Evolutionary conservation across 1,284 basidiomycete species (phyloP).

Genomic region (Takashimella tepidaria): DNA sequence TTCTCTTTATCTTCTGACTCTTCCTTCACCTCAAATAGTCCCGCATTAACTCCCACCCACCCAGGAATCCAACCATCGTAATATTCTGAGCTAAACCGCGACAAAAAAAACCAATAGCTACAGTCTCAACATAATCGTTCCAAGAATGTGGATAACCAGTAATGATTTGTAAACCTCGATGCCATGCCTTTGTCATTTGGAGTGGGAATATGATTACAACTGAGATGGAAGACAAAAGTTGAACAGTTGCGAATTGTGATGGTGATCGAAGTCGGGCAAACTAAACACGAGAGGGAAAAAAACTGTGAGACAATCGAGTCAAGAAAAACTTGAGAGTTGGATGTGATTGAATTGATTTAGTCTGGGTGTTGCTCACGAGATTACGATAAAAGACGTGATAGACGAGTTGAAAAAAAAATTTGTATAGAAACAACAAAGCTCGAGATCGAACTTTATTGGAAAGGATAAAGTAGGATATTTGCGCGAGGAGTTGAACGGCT

Average conservation of each 20-base stretch:
- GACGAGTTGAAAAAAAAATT: constrained; percentile 49
- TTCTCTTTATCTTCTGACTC: not conserved
- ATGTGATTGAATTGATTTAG: too few relatives aligned
- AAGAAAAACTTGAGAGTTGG: too few relatives aligned
- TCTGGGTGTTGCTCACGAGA: constrained; percentile 31
- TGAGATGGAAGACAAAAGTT: constrained; percentile 53
- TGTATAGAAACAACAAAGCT: constrained; percentile 55
- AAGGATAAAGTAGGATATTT: constrained; percentile 52
- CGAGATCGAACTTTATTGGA: constrained; percentile 52
- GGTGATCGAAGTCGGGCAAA: constrained; percentile 45
- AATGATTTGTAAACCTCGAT: constrained; percentile 48
- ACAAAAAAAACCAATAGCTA: constrained; percentile 52
- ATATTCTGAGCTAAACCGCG: constrained; percentile 56
- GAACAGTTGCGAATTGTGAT: constrained; percentile 52
- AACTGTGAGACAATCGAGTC: too few relatives aligned
- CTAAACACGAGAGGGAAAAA: too few relatives aligned
- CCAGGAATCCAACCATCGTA: constrained; percentile 51
- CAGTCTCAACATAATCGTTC: constrained; percentile 52
- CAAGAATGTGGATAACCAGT: constrained; percentile 50
- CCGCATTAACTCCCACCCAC: constrained; percentile 26
- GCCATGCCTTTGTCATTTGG: constrained; percentile 51
- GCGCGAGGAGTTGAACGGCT: constrained; percentile 50
- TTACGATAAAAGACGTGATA: constrained; percentile 49
- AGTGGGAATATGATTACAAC: constrained; percentile 54
- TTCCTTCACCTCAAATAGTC: too few relatives aligned